Evolutionary conservation across 495 filamentous ascomycete species (phyloP), one percentile per base, ranked within the genome.

Genomic region (Hypoxylon fuscum): DNA sequence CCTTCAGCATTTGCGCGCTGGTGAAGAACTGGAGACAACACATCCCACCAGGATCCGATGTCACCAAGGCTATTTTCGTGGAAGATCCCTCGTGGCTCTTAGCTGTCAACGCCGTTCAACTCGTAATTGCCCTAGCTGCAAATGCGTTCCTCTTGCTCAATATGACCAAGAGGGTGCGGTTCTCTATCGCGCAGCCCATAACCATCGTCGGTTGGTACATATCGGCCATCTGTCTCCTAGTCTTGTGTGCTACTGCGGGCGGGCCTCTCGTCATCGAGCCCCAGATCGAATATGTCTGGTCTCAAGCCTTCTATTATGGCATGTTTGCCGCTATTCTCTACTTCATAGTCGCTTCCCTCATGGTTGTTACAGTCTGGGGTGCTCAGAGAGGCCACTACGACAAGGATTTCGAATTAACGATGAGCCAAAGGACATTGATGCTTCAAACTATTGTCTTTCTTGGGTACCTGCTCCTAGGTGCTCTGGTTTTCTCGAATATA

Each of bases 301-400:
- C 89, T 0, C 89, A 94, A 74, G 87, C 88, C 2, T 96, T 87
- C 65, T 96, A 90, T 73, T 96, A 96, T 65, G 92, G 79, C 31
- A 82, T 92, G 27, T 88, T 91, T 49, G 88, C 93, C 6, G 89
- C 91, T 10, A 78, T 77, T 0, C 69, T 96, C 15, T 96, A 96
- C 72, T 90, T 90, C 55, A 74, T 92, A 21, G 85, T 93, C 14
- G 83, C 90, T 3, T 80, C 80, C 0, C 74, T 96, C 41, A 86
- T 96, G 81, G 69, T 84, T 0, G 61, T 89, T 3, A 96, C 91
- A 0, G 84, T 88, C 15, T 79, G 79, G 59, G 90, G 90, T 7
- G 88, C 90, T 2, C 77, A 76, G 27, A 68, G 59, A 3, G 86
- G 83, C 1, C 86, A 89, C 56, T 92, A 91, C 56, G 75, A 74